These are phyloP conservation scores for Thelephora terrestris DNA, from an alignment of 1,284 basidiomycete genomes.

Conservation along the genomic window DNA sequence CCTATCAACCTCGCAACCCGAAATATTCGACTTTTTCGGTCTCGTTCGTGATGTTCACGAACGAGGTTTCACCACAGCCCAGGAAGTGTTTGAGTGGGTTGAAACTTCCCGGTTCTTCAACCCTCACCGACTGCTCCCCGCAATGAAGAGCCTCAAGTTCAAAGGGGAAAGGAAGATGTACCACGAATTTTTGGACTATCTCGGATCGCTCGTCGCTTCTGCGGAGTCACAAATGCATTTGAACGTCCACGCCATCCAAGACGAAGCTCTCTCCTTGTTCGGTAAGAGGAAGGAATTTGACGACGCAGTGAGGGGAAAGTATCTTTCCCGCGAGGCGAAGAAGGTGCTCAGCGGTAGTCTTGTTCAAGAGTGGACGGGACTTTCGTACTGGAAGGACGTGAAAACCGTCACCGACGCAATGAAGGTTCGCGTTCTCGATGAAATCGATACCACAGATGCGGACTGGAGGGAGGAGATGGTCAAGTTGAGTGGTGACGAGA, in stretches of 20 bases:
- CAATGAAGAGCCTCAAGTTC: constrained; percentile 19
- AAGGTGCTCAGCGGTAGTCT: constrained; percentile 38
- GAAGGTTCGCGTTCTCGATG: constrained; percentile 19
- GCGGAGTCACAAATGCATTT: constrained; percentile 7
- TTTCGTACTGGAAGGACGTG: constrained; percentile 35
- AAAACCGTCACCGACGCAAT: constrained; percentile 40
- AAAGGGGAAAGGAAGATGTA: constrained; percentile 51
- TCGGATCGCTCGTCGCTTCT: constrained; percentile 9
- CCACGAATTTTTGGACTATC: constrained; percentile 43
- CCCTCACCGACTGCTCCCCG: constrained; percentile 20
- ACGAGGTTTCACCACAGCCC: constrained; percentile 42
- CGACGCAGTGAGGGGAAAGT: constrained; percentile 22
- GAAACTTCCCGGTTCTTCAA: constrained; percentile 41
- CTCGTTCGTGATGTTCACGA: constrained; percentile 41
- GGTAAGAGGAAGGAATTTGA: constrained; percentile 42
- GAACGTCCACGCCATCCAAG: constrained; percentile 17
- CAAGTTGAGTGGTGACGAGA: constrained; percentile 18
- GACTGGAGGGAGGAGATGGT: constrained; percentile 19
- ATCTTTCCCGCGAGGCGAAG: constrained; percentile 28
- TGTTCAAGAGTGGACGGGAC: constrained; percentile 43
- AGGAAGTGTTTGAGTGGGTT: constrained; percentile 48
- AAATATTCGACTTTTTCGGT: constrained; percentile 45
- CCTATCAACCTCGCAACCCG: constrained; percentile 29
- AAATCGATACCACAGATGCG: constrained; percentile 6
- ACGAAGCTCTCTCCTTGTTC: constrained; percentile 44